Percentiles rank a stretch among this genome's conserved stretches.
These are phyloP conservation scores for Nitzschia sp. DNA, from an alignment of 108 stramenopile species.

Conservation along the genomic window DNA sequence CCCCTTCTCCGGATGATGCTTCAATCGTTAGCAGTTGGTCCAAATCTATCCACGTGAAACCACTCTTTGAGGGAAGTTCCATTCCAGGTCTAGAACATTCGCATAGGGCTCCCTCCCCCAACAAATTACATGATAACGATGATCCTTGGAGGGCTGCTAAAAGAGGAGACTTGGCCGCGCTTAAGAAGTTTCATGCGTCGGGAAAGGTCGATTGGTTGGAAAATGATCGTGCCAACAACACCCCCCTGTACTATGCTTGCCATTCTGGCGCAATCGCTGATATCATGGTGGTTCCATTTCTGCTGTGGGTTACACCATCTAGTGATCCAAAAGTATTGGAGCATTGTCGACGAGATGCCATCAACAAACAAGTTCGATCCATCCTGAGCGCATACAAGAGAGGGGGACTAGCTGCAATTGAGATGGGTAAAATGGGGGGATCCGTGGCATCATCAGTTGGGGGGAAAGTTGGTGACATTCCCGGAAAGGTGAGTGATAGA, in stretches of 20 bases:
- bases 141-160: conserved; percentile 33
- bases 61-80: conserved; percentile 6
- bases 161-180: conserved; percentile 23
- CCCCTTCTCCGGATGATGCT: not conserved
- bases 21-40: conserved; percentile 17
- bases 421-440: conserved; percentile 1
- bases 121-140: not conserved
- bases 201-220: conserved; percentile 20
- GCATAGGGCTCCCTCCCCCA: not conserved
- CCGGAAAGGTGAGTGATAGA: not conserved
- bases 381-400: conserved; percentile 4
- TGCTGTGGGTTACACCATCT: conserved; percentile 16
- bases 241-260: conserved; percentile 34
- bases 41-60: conserved; percentile 9
- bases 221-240: conserved; percentile 12
- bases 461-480: not conserved
- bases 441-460: not conserved
- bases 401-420: conserved; percentile 11
- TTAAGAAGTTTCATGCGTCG: conserved; percentile 14
- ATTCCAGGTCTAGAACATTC: not conserved
- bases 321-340: not conserved
- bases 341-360: conserved; percentile 17
- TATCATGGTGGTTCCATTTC: conserved; percentile 22
- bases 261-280: conserved; percentile 27
- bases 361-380: conserved; percentile 22